Evolutionary conservation across 768 basidiomycete species (phyloP).

Genomic region (Rhizopogon salebrosus): DNA sequence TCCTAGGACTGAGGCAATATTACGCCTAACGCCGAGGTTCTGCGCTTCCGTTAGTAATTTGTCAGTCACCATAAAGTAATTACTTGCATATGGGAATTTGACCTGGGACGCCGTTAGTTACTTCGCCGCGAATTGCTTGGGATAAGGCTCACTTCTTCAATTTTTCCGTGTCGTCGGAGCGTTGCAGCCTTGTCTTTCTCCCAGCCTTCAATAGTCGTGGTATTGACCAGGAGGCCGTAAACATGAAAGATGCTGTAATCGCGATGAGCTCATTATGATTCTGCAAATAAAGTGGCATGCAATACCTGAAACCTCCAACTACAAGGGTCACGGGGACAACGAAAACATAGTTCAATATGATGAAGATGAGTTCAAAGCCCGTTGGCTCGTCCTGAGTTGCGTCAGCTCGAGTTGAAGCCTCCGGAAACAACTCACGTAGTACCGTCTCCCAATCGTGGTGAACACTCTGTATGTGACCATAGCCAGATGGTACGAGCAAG

Average conservation of each 20-base stretch:
- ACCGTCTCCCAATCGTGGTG: slow-evolving; percentile 34
- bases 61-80: not conserved
- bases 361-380: slow-evolving; percentile 66
- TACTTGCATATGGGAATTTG: slow-evolving; percentile 87
- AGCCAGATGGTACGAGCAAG: slow-evolving; percentile 80
- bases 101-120: slow-evolving; percentile 38
- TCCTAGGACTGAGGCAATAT: slow-evolving; percentile 78
- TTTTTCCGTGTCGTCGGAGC: slow-evolving; percentile 78
- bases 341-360: slow-evolving; percentile 82
- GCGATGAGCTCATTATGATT: slow-evolving; percentile 6
- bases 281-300: not conserved
- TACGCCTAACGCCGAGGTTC: slow-evolving; percentile 74
- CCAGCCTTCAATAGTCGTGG: slow-evolving; percentile 96
- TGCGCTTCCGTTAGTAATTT: slow-evolving; percentile 26
- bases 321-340: slow-evolving; percentile 82
- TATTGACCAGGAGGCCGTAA: slow-evolving; percentile 68
- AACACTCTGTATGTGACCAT: slow-evolving; percentile 74
- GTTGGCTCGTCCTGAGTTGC: slow-evolving; percentile 59
- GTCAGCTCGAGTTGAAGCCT: not conserved
- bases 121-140: not conserved
- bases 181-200: slow-evolving; percentile 94
- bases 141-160: slow-evolving; percentile 54
- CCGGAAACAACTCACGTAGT: slow-evolving; percentile 43
- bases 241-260: slow-evolving; percentile 76
- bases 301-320: slow-evolving; percentile 87